Evolutionary conservation across 176 grass and related monocot species (phyloP), one percentile per base, ranked within the genome.

Genomic region (Dactylis glomerata): DNA sequence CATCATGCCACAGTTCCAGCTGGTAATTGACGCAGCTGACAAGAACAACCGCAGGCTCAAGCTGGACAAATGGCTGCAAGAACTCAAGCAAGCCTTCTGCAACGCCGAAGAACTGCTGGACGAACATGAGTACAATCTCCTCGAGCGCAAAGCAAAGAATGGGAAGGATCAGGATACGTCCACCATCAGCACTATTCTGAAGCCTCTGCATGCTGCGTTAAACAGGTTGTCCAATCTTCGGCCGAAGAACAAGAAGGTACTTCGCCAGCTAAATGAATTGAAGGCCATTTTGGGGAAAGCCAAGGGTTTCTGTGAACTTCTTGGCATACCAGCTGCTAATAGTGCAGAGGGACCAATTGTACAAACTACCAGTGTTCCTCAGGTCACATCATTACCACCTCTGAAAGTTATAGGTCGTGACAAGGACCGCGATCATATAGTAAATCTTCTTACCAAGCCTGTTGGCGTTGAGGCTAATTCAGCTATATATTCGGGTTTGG

Each of bases 51-150:
- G 58, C 15, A 67, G 38, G 20, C 24, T 2, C 56, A 67, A 68
- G 13, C 15, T 86, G 28, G 40, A 68, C 2, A 32, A 50, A 6
- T 86, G 83, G 83, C 11, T 86, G 1, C 31, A 41, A 6, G 46
- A 65, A 14, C 74, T 86, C 61, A 68, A 86, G 34, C 28, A 85
- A 46, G 55, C 56, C 27, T 34, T 85, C 16, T 85, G 42, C 45
- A 36, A 40, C 2, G 41, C 83, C 5, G 84, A 80, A 32, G 83
- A 85, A 10, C 14, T 77, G 5, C 10, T 85, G 1, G 41, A 79
- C 9, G 3, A 17, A n/a, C 67, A 71, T 28, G 51, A 79, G 41
- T 86, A 45, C 83, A 10, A 69, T 4, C 30, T 86, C 54, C 74
- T 79, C 7, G 16, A 78, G 28, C 5, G 28, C 20, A 27, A 69